Conservation (phyloP, 2,329 filamentous ascomycete genomes). For the Fonsecaea nubica region DNA sequence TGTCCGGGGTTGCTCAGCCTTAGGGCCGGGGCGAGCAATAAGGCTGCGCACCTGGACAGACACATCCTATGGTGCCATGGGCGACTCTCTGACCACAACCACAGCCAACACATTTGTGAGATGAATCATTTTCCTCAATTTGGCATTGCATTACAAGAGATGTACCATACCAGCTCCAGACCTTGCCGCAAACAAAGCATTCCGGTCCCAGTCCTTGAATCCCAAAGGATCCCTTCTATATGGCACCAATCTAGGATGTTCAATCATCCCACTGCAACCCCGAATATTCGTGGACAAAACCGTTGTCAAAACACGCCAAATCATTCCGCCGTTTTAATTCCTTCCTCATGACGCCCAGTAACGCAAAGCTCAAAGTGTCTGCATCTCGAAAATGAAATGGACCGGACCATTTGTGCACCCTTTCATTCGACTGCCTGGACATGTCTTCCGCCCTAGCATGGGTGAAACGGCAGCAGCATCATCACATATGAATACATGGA, state of each 20-base stretch:
- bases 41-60: background rate
- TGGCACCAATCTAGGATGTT: slow-evolving; percentile 1
- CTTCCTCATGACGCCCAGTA: background rate
- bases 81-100: too few species aligned
- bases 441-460: background rate
- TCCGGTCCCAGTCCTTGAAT: background rate
- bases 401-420: background rate
- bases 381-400: background rate
- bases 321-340: background rate
- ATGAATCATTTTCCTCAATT: background rate
- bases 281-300: background rate
- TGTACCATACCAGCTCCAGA: background rate
- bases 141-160: background rate
- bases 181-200: background rate
- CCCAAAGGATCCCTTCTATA: background rate
- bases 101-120: background rate
- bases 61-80: too few species aligned
- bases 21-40: background rate
- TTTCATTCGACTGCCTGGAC: background rate
- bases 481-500: background rate
- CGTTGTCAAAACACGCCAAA: background rate
- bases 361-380: background rate
- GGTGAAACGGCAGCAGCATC: background rate
- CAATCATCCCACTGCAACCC: background rate
- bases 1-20: too few species aligned